Evolutionary conservation across 768 basidiomycete genomes (phyloP), one percentile per base, ranked within the genome.

Genomic region (Polyporus arcularius): DNA sequence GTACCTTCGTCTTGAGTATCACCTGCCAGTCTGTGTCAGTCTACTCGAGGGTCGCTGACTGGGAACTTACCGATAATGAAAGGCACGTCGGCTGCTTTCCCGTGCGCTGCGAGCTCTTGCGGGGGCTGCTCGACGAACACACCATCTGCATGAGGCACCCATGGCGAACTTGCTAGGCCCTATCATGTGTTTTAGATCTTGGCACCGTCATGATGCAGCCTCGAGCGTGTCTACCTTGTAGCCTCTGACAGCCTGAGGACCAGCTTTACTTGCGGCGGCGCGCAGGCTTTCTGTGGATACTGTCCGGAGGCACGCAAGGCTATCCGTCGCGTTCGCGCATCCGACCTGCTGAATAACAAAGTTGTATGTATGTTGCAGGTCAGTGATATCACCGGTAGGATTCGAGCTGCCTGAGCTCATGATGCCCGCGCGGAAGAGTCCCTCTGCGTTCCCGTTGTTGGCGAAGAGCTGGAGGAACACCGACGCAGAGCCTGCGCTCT

Each of bases 1-100:
- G 85, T 84, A 5, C 85, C 86, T 67, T 88, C 86, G 55, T 87
- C 86, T 53, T 86, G 83, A 61, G 53, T 51, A 16, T 62, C 50
- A 4, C 47, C 53, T 52, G 8, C 15, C 38, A 16, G 48, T 18
- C 15, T 15, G 21, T 7, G 9, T 11, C 14, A 31, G 43, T 11
- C 4, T 28, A 18, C n/a, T 9, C 5, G n/a, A 2, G 26, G 30
- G 55, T 39, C n/a, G 21, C 11, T 26, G 21, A 45, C 16, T 14
- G 31, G 35, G 35, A 9, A 30, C 11, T 41, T 43, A 71, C 82
- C 82, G 0, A 72, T 81, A 31, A 86, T 70, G 62, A 80, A 80
- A 0, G 82, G 82, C 4, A 85, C 71, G 12, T 78, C 75, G 0
- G 83, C 81, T 9, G 84, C 73, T 41, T 72, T 75, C 0, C 80